Percentiles rank a stretch among this genome's conserved stretches.
Conservation (phyloP, 805 yeast species). For the Debaryomyces hansenii region DNA sequence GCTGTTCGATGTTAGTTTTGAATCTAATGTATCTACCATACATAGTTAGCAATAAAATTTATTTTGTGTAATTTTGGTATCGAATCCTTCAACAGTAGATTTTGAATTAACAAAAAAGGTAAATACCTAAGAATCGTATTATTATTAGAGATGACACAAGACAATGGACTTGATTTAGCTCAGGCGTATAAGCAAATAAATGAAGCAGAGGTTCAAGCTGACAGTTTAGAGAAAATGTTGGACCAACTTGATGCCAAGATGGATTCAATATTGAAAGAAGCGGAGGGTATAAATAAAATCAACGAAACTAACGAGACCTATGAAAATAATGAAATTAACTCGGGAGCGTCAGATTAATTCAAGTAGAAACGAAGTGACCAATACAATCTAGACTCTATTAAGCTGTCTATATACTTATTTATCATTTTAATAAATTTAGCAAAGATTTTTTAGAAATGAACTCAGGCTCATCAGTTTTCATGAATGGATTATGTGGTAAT, state of each 20-base stretch:
- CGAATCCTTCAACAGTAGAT: not conserved
- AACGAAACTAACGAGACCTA: not conserved
- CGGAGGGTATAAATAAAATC: constrained; percentile 30
- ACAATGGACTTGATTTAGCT: constrained; percentile 39
- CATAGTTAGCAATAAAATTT: too few species aligned
- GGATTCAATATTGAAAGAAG: constrained; percentile 54
- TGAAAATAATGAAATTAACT: constrained; percentile 1
- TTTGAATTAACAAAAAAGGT: not conserved
- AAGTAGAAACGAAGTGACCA: not conserved
- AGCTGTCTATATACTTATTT: not conserved
- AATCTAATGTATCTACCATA: too few species aligned
- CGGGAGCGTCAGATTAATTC: too few species aligned
- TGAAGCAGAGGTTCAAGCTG: constrained; percentile 67
- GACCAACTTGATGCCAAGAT: constrained; percentile 65
- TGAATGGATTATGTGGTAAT: constrained; percentile 73
- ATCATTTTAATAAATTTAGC: not conserved
- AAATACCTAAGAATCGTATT: not conserved
- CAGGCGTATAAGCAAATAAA: constrained; percentile 60
- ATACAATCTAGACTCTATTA: not conserved
- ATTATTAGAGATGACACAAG: constrained; percentile 25
- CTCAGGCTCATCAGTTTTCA: constrained; percentile 50
- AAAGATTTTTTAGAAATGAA: constrained; percentile 36
- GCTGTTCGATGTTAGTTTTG: too few species aligned
- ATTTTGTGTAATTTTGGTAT: not conserved
- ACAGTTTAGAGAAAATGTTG: constrained; percentile 61